Base-by-base conservation (phyloP, 768 basidiomycete species). In the Leccinum subtestaceum region DNA sequence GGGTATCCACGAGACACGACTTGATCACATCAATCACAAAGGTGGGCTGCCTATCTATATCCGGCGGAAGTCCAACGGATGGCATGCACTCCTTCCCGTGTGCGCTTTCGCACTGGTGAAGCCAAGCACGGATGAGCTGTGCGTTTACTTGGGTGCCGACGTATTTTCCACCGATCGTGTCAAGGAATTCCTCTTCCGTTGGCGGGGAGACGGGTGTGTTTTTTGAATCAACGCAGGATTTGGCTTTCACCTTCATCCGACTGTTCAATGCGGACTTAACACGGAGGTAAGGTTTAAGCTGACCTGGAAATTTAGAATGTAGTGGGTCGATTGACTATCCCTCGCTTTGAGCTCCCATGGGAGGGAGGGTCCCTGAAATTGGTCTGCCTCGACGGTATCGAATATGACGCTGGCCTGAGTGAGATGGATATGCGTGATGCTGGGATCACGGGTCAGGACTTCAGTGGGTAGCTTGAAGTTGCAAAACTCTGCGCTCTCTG, bases 1-100 rank as follows among this genome's bases (percentile, higher is more conserved):
- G 67, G n/a, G 61, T 58, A 2, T 62, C 54, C 49, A 63, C 63
- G 11, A 67, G 43, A 51, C 66, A 68, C 2, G 52, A 67, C 17
- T 59, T 40, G n/a, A 36, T 36, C 11, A 57, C 66, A 6, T 66
- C 65, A 5, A 67, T 4, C 12, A 67, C 56, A n/a, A 67, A 59
- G 5, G 60, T 40, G 3, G 65, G 63, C 5, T 34, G 51, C 34
- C 19, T 49, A 17, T 53, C 29, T 47, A 1, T 12, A 15, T 29
- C 50, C 1, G 1, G 23, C 1, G 21, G 46, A 7, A 60, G 17
- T 29, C n/a, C 56, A n/a, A 19, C 21, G 4, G 59, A 48, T 25
- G 60, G 32, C 13, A 38, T 19, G 45, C 63, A 68, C n/a, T 2
- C 34, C 10, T 55, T 31, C 1, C 60, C 56, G 2, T 67, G 66